Evolutionary conservation across 179 eudicot genomes (phyloP), one percentile per base, ranked within the genome.

Genomic region (Camellia oleifera): DNA sequence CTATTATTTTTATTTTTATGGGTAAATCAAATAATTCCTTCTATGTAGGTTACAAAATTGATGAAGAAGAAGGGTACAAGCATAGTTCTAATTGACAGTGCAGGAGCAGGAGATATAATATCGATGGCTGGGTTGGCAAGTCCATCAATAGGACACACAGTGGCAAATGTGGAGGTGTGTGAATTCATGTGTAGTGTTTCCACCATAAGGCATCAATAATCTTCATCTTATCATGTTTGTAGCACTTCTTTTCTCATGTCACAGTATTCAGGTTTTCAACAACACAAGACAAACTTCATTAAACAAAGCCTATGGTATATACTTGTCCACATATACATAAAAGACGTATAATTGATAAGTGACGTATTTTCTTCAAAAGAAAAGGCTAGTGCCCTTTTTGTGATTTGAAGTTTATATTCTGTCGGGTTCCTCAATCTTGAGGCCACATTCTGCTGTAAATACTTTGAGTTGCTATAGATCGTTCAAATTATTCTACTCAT

Each of bases 81-180:
- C 86, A 78, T 85, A 76, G 89, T 78, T 84, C 77, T 88, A 48
- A 86, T 96, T 84, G 98, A 94, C 53, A 83, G 87, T 79, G 99
- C 99, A 60, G 99, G 97, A 84, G 99, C 99, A 84, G 98, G 99
- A 81, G 99, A 96, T 84, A 94, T 96, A 70, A 87, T 96, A 56
- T 94, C 94, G 81, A 90, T 96, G 92, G 97, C 99, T 78, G 99
- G 99, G 81, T 81, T 96, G 86, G 81, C 88, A 66, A 88, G 77
- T 81, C 98, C 99, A 66, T 86, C 98, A 63, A 96, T 96, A 78
- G 99, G 99, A 69, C 99, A 96, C 81, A 96, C 99, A 70, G 87
- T 96, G 66, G 91, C 99, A 53, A 94, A 71, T 82, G 87, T 88
- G 15, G 93, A 92, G 98, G 99, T 96, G 62, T 75, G 78, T 78